Percentiles rank a stretch among this genome's conserved stretches.
Conservation (phyloP, 2,329 filamentous ascomycete genomes). For the Pyrenophora seminiperda region DNA sequence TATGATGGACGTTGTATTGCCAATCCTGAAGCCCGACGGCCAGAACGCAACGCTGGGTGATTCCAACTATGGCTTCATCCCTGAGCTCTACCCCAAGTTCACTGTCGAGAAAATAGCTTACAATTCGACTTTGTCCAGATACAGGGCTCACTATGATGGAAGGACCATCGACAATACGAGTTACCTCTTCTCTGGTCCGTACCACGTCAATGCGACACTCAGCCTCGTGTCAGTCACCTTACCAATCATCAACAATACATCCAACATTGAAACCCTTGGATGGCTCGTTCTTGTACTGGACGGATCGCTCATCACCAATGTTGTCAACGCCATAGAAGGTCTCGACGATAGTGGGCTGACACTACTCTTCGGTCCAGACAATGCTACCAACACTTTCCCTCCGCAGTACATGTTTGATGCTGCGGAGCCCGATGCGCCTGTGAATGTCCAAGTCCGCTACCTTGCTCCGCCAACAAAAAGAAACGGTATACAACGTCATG, state of each 20-base stretch:
- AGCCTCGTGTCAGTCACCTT: conserved; percentile 81
- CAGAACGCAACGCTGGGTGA: conserved; percentile 66
- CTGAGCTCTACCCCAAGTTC: conserved; percentile 77
- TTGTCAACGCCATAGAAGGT: conserved; percentile 69
- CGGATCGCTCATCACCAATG: conserved; percentile 65
- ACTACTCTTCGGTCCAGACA: conserved; percentile 71
- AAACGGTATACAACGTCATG: conserved; percentile 29
- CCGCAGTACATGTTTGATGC: conserved; percentile 39
- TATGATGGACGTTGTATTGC: conserved; percentile 61
- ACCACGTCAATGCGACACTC: conserved; percentile 72
- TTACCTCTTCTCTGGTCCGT: conserved; percentile 76
- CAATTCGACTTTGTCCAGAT: conserved; percentile 41
- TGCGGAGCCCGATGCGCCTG: conserved; percentile 24
- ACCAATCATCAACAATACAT: conserved; percentile 72
- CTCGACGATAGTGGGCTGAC: conserved; percentile 72
- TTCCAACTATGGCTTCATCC: conserved; percentile 68
- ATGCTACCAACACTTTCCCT: conserved; percentile 63
- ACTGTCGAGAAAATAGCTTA: conserved; percentile 59
- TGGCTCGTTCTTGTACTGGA: conserved; percentile 83
- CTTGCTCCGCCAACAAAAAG: conserved; percentile 42
- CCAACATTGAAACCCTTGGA: conserved; percentile 69
- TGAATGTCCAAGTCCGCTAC: conserved; percentile 38
- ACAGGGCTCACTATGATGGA: conserved; percentile 52
- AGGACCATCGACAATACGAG: conserved; percentile 52
- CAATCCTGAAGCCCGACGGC: conserved; percentile 66